Evolutionary conservation across 495 filamentous ascomycete genomes (phyloP).

Genomic region (Mytilinidion resinicola): DNA sequence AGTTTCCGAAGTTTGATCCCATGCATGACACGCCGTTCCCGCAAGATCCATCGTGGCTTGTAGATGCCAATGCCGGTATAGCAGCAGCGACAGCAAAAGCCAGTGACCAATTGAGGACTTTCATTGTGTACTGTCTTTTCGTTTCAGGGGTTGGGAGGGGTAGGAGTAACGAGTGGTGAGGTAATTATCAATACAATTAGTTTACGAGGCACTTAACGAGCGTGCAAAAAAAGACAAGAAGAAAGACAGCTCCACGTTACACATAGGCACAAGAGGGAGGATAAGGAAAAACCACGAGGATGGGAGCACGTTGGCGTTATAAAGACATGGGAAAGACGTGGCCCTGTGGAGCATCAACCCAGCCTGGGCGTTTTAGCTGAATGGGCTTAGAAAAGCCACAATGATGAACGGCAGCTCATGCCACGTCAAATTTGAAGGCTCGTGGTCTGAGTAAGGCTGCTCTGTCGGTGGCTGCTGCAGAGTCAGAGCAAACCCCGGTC

Average conservation of each 20-base stretch:
- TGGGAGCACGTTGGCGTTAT: not conserved
- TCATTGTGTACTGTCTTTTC: not conserved
- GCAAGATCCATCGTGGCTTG: conserved; percentile 20
- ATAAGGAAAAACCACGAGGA: not conserved
- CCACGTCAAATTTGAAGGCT: not conserved
- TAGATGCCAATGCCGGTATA: not conserved
- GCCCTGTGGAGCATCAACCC: no score
- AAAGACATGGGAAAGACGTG: no score
- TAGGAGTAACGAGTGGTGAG: not conserved
- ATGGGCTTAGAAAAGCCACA: no score
- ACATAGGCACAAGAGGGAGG: not conserved
- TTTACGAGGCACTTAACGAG: not conserved
- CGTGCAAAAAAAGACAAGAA: not conserved
- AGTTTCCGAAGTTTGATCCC: conserved; percentile 20
- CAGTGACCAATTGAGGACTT: conserved; percentile 3
- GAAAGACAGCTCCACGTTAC: not conserved
- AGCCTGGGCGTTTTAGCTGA: no score
- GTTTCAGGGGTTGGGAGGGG: not conserved
- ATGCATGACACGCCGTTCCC: conserved; percentile 13
- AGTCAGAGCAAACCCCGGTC: not conserved
- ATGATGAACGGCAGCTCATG: no score
- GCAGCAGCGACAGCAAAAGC: not conserved
- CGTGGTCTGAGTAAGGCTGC: not conserved
- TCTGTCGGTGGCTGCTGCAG: not conserved
- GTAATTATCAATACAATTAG: not conserved